Percentiles rank a stretch among this genome's conserved stretches.
Evolutionary conservation across 257 asterid genomes (phyloP).

Genomic region (Striga asiatica): DNA sequence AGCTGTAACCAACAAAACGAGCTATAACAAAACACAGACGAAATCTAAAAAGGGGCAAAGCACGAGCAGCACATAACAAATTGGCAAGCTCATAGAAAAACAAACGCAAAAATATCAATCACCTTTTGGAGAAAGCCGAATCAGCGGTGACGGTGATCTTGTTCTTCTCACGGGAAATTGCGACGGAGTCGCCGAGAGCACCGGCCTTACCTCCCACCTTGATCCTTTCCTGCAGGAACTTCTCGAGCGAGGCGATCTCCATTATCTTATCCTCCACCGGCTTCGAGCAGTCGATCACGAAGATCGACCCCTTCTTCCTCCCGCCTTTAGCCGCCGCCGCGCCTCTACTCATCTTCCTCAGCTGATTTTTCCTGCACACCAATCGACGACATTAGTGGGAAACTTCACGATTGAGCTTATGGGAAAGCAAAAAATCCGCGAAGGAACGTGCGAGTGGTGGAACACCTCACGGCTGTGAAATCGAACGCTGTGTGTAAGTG

Average conservation of each 20-base stretch:
- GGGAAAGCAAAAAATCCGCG: neutral
- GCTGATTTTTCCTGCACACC: slow-evolving; percentile 22
- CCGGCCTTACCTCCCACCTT: slow-evolving; percentile 66
- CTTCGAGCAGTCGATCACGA: slow-evolving; percentile 46
- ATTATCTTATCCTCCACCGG: slow-evolving; percentile 58
- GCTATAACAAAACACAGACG: too few species aligned
- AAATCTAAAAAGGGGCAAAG: neutral
- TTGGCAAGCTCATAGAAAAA: neutral
- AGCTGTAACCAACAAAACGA: too few species aligned
- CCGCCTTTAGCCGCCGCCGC: slow-evolving; percentile 48
- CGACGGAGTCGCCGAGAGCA: slow-evolving; percentile 49
- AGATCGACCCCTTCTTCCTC: slow-evolving; percentile 52
- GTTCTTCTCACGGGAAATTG: slow-evolving; percentile 42
- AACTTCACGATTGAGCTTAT: neutral
- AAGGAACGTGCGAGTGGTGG: neutral
- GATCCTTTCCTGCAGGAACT: slow-evolving; percentile 55
- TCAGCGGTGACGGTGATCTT: slow-evolving; percentile 48
- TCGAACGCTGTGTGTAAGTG: slow-evolving; percentile 16
- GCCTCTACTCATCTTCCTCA: slow-evolving; percentile 55
- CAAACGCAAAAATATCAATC: too few species aligned
- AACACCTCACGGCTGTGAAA: slow-evolving; percentile 8
- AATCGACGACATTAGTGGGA: slow-evolving; percentile 10
- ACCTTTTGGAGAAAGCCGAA: slow-evolving; percentile 47
- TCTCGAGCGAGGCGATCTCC: slow-evolving; percentile 58
- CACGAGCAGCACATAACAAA: neutral